These are phyloP conservation scores for Sungouiozyma intestinalis DNA, from an alignment of 805 yeast species.

Conservation along the genomic window DNA sequence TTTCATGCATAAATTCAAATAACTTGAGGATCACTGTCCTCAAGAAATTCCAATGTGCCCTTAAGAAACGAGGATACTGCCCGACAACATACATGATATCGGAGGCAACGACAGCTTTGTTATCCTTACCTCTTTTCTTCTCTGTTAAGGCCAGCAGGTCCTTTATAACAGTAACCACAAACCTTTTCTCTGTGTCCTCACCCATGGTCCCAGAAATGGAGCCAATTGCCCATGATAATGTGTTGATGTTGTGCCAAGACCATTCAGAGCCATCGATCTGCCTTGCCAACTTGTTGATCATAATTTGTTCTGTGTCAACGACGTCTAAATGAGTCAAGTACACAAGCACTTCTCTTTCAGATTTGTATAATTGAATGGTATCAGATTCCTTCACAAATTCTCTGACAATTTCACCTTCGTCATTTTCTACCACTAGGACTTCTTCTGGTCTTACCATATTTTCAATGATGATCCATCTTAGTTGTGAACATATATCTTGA, in stretches of 20 bases:
- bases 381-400: conserved; percentile 96
- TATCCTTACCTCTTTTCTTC: conserved; percentile 93
- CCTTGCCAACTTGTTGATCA: conserved; percentile 82
- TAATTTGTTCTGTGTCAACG: conserved; percentile 83
- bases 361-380: conserved; percentile 88
- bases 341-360: conserved; percentile 91
- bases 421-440: conserved; percentile 92
- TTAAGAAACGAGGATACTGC: conserved; percentile 93
- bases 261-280: conserved; percentile 96
- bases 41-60: conserved; percentile 96
- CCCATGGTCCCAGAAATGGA: conserved; percentile 98
- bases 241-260: conserved; percentile 98
- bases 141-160: conserved; percentile 87
- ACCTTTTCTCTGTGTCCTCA: conserved; percentile 93
- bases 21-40: conserved; percentile 92
- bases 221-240: conserved; percentile 99
- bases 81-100: conserved; percentile 99
- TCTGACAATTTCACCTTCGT: conserved; percentile 97
- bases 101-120: conserved; percentile 98
- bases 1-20: conserved; percentile 98
- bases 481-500: conserved; percentile 62
- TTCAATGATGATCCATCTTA: conserved; percentile 90
- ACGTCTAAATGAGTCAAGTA: conserved; percentile 94
- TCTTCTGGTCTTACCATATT: conserved; percentile 98
- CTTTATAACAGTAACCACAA: conserved; percentile 85